phyloP scores from a whole-genome alignment of 257 asterid species.

The Jacaranda mimosifolia region DNA sequence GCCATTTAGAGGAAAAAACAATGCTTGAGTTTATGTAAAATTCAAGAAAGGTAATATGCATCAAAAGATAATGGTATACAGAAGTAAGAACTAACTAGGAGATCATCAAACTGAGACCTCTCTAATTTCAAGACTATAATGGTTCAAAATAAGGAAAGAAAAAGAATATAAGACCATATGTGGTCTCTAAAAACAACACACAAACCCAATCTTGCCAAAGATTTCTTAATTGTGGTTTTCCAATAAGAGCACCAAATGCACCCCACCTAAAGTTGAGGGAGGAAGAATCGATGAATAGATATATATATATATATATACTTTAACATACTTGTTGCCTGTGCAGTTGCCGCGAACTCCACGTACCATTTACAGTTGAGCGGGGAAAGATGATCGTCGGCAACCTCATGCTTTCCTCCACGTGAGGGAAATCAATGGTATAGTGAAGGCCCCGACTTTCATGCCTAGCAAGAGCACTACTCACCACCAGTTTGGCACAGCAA shows the following conservation, averaged over 20 bases:
- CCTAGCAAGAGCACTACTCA: conserved; percentile 89
- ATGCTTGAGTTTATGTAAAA: not conserved
- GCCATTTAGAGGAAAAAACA: no score
- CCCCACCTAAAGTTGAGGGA: conserved; percentile 40
- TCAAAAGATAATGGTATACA: not conserved
- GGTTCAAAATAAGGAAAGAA: conserved; percentile 16
- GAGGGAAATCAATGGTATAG: conserved; percentile 78
- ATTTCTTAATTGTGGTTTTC: conserved; percentile 4
- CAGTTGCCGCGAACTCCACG: conserved; percentile 91
- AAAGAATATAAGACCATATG: conserved; percentile 2
- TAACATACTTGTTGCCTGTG: conserved; percentile 62
- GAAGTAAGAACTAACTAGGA: not conserved
- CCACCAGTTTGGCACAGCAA: conserved; percentile 92
- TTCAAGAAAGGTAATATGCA: not conserved
- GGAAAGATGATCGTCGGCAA: conserved; percentile 90
- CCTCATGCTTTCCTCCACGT: conserved; percentile 85
- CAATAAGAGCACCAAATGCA: conserved; percentile 34
- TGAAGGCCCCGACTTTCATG: conserved; percentile 97
- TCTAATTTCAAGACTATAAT: not conserved
- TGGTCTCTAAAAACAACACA: conserved; percentile 32
- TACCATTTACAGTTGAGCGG: conserved; percentile 57
- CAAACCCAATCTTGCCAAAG: conserved; percentile 23
- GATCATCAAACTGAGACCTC: not conserved
- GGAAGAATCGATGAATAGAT: conserved; percentile 33
- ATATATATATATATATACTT: not conserved